Evolutionary conservation across 176 grass and related monocot species (phyloP).

Genomic region (Poa annua): DNA sequence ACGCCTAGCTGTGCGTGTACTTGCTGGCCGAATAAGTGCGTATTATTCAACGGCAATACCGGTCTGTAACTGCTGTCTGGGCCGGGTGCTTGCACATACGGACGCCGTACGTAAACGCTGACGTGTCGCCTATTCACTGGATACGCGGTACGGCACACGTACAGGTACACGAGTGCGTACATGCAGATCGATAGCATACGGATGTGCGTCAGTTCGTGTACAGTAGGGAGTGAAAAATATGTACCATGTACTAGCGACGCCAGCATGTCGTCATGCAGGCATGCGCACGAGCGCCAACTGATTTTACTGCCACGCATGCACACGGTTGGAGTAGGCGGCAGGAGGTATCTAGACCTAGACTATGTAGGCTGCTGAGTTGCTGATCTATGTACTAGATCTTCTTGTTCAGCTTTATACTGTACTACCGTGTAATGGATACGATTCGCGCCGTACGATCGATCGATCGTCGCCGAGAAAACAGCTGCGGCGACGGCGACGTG

Average conservation of each 20-base stretch:
- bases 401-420: not conserved
- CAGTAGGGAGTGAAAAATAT: too few relatives aligned
- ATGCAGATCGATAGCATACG: too few relatives aligned
- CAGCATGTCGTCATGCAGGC: too few relatives aligned
- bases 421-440: not conserved
- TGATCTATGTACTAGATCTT: not conserved
- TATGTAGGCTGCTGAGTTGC: not conserved
- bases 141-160: too few relatives aligned
- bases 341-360: constrained; percentile 2
- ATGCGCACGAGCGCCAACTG: too few relatives aligned
- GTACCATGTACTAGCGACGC: too few relatives aligned
- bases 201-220: too few relatives aligned
- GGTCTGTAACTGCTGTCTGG: not conserved
- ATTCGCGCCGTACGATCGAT: not conserved
- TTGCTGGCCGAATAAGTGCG: not conserved
- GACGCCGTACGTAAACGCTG: not conserved
- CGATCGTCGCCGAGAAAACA: constrained; percentile 11
- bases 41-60: not conserved
- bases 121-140: too few relatives aligned
- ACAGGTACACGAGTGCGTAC: too few relatives aligned
- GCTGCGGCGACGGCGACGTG: constrained; percentile 32
- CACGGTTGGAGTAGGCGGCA: not conserved
- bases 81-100: not conserved
- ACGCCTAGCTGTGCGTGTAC: not conserved
- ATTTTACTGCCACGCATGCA: too few relatives aligned